These are phyloP conservation scores for Teratosphaeria destructans DNA, from an alignment of 2,329 filamentous ascomycete species.

Conservation along the genomic window DNA sequence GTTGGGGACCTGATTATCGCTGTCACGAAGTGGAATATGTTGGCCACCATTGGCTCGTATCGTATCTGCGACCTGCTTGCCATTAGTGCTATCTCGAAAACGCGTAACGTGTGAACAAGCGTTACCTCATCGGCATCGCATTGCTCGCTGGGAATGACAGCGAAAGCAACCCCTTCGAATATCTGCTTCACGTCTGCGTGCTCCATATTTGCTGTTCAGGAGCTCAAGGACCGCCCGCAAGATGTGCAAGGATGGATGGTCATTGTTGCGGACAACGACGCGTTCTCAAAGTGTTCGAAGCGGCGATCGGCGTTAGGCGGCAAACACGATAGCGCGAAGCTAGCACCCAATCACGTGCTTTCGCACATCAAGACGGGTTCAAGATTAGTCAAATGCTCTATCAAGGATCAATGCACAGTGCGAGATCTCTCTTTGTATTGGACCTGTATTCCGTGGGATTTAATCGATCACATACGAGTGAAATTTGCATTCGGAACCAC, in stretches of 20 bases:
- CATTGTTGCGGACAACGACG: background rate
- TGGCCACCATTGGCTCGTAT: conserved; percentile 41
- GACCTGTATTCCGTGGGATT: too few species aligned
- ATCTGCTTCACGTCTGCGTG: conserved; percentile 8
- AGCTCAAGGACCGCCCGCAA: background rate
- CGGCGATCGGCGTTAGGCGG: background rate
- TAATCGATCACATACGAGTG: too few species aligned
- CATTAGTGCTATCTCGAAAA: background rate
- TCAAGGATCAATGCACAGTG: too few species aligned
- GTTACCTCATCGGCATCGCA: conserved; percentile 5
- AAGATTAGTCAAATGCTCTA: too few species aligned
- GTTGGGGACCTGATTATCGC: conserved; percentile 24
- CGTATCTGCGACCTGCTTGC: conserved; percentile 33
- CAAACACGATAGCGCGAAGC: background rate
- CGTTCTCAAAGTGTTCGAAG: background rate
- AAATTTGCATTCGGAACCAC: too few species aligned
- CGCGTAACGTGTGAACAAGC: background rate
- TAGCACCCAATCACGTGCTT: background rate
- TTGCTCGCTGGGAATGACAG: conserved; percentile 32
- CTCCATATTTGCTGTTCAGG: background rate
- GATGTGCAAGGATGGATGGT: background rate
- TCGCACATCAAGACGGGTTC: background rate
- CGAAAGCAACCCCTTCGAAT: conserved; percentile 32
- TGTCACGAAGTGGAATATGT: conserved; percentile 30
- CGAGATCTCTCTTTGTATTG: too few species aligned